These are phyloP conservation scores for Pistacia vera DNA, from an alignment of 345 rosid species.

Conservation along the genomic window DNA sequence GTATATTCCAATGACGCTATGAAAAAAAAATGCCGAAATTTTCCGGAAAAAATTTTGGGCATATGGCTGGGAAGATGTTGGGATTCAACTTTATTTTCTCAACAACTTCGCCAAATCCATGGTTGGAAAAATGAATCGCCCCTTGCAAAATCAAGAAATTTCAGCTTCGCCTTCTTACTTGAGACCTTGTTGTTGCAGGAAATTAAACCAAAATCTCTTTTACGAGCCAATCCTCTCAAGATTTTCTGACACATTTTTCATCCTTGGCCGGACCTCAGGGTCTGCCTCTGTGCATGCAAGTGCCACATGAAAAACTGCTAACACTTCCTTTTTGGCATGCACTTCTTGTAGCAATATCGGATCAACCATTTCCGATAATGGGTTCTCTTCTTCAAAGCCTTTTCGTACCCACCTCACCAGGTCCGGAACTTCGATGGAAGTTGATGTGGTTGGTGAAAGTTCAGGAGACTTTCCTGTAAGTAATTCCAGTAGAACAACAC, in stretches of 20 bases:
- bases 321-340: slow-evolving; percentile 87
- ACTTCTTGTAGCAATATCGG: slow-evolving; percentile 85
- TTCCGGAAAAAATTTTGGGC: slow-evolving; percentile 1
- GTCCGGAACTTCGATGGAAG: slow-evolving; percentile 72
- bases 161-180: neutral
- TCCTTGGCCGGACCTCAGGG: slow-evolving; percentile 86
- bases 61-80: neutral
- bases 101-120: neutral
- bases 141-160: neutral
- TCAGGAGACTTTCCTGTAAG: slow-evolving; percentile 94
- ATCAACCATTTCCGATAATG: slow-evolving; percentile 91
- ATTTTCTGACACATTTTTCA: slow-evolving; percentile 89
- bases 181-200: too few relatives aligned
- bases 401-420: slow-evolving; percentile 90
- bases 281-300: slow-evolving; percentile 86
- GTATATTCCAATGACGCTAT: slow-evolving; percentile 4
- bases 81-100: slow-evolving; percentile 4
- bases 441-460: slow-evolving; percentile 66
- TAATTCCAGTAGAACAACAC: slow-evolving; percentile 79
- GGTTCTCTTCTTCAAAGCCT: slow-evolving; percentile 86
- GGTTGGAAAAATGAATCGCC: neutral
- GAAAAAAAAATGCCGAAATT: slow-evolving; percentile 15
- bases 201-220: neutral
- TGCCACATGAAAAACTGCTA: slow-evolving; percentile 86
- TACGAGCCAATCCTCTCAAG: slow-evolving; percentile 70